phyloP scores from a whole-genome alignment of 2,329 filamentous ascomycete species.

The Penicillium sp. region DNA sequence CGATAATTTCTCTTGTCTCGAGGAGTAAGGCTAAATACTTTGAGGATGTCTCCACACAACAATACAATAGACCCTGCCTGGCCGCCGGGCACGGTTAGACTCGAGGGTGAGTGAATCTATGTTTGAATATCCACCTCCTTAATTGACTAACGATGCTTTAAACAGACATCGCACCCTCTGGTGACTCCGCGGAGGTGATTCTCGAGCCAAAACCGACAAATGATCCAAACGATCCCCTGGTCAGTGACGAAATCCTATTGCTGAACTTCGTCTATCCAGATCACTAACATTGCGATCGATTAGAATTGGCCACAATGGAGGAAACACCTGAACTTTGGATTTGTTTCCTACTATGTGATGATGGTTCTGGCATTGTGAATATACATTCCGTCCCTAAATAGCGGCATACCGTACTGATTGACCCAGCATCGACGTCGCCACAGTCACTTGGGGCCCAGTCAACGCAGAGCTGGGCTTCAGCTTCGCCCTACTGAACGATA shows the following conservation, averaged over 20 bases:
- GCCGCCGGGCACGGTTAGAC: slow-evolving; percentile 20
- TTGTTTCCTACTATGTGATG: slow-evolving; percentile 28
- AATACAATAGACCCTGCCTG: slow-evolving; percentile 16
- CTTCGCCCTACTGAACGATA: slow-evolving; percentile 44
- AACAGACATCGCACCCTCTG: slow-evolving; percentile 5
- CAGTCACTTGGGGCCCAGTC: slow-evolving; percentile 45
- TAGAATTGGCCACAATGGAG: slow-evolving; percentile 28
- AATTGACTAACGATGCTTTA: not conserved
- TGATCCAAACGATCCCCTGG: slow-evolving; percentile 30
- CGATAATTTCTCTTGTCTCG: not conserved
- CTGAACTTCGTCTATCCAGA: not conserved
- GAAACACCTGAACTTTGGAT: slow-evolving; percentile 26
- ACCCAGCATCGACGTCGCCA: slow-evolving; percentile 36
- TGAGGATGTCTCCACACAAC: slow-evolving; percentile 4
- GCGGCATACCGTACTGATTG: not conserved
- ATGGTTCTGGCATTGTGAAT: slow-evolving; percentile 29
- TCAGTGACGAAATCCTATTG: not conserved
- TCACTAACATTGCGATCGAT: not conserved
- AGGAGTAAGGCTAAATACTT: not conserved
- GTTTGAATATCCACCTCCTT: too few relatives aligned
- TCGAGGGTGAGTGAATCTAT: slow-evolving; percentile 10
- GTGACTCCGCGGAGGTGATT: slow-evolving; percentile 11
- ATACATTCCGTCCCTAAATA: not conserved
- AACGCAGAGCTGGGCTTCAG: slow-evolving; percentile 45
- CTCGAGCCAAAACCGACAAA: slow-evolving; percentile 26